Percentiles rank a stretch among this genome's conserved stretches.
Evolutionary conservation across 805 yeast genomes (phyloP).

Genomic region (Jamesozyma hellenica): DNA sequence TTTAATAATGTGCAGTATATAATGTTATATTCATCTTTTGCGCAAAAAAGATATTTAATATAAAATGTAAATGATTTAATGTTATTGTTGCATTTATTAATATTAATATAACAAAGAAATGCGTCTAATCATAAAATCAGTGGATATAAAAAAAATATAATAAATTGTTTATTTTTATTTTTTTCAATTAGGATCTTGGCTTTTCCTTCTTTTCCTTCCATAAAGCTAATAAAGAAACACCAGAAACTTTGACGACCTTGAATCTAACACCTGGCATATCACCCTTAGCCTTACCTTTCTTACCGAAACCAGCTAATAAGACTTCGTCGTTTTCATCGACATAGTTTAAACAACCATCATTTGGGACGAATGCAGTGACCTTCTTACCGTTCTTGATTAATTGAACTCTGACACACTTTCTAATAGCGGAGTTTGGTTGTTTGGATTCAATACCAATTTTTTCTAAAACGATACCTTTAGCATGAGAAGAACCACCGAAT

Average conservation of each 20-base stretch:
- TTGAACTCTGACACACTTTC: slow-evolving; percentile 99
- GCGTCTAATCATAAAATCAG: background rate
- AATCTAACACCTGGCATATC: slow-evolving; percentile 99
- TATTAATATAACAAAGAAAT: background rate
- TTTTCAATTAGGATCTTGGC: slow-evolving; percentile 82
- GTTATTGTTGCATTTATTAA: background rate
- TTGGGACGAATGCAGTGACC: slow-evolving; percentile 99
- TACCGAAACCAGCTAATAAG: slow-evolving; percentile 99
- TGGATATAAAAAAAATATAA: background rate
- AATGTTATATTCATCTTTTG: background rate
- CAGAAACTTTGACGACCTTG: slow-evolving; percentile 99
- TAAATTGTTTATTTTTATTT: background rate
- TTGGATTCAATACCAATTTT: slow-evolving; percentile 99
- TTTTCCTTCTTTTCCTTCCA: slow-evolving; percentile 99
- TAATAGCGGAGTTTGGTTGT: slow-evolving; percentile 99
- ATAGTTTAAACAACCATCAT: slow-evolving; percentile 99
- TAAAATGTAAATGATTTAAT: background rate
- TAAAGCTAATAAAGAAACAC: slow-evolving; percentile 98
- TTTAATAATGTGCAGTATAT: slow-evolving; percentile 2
- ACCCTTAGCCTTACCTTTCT: slow-evolving; percentile 99
- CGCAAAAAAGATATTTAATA: background rate
- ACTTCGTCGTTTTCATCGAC: slow-evolving; percentile 99
- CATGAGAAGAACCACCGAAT: slow-evolving; percentile 99
- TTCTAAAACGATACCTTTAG: slow-evolving; percentile 99
- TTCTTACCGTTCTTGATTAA: slow-evolving; percentile 99